Base-by-base conservation (phyloP, 768 basidiomycete species). In the Tylopilus balloui region DNA sequence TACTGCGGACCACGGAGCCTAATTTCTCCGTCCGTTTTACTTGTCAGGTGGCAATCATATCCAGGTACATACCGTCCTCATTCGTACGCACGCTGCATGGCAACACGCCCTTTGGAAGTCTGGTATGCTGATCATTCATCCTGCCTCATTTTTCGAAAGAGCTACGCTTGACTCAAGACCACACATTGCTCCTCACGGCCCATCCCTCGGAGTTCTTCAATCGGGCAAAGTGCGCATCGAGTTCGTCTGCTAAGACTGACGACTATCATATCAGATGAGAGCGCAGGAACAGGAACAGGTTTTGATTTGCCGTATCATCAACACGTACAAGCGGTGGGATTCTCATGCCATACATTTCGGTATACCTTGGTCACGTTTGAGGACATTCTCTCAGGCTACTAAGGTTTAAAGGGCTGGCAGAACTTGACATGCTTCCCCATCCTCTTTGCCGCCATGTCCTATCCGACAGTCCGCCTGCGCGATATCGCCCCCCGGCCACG, bases 401-500 rank as follows among this genome's bases (percentile, higher is more conserved):
- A 2, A 15, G 15, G 28, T 47, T 63, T 47, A 57, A 63, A 44
- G 17, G 43, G 13, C 19, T 35, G 15, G 36, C n/a, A 32, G 32
- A 25, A 40, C 24, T 38, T 19, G 2, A 2, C 5, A 15, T 41
- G 29, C 29, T 31, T 40, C 39, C 9, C 32, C 49, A 14, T 36
- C 27, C 37, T 43, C 20, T 27, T 15, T 36, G 6, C 10, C 19
- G 10, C 20, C 45, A 67, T 69, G 66, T 35, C 66, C 14, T 48
- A 45, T 34, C 58, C 55, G 11, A 54, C 64, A 38, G 58, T 77
- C 27, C 65, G 73, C 52, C 68, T 75, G 36, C 63, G 73, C 27
- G 78, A 82, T 47, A 43, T 81, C 32, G 56, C 59, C 31, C 59
- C 63, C 38, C 75, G 70, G 23, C 63, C 71, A 25, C 56, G 61